Conservation (phyloP, 306 rosid species). For the Castanea mollissima region DNA sequence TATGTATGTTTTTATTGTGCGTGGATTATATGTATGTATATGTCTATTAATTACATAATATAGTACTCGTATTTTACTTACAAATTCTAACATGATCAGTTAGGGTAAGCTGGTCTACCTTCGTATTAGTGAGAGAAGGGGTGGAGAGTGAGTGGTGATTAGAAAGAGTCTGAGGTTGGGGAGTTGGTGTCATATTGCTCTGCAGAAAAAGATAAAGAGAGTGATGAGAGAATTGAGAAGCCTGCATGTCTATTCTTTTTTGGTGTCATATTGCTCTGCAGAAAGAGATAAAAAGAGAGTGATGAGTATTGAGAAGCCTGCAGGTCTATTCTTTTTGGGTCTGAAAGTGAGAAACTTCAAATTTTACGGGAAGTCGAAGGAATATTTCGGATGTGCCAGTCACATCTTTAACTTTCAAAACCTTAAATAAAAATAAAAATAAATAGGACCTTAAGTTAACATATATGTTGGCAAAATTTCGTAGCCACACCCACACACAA, state of each 20-base stretch:
- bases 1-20: no score
- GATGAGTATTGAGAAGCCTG: constrained; percentile 36
- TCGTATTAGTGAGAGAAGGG: constrained; percentile 1
- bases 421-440: neutral
- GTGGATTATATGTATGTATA: no score
- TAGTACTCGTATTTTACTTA: no score
- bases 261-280: constrained; percentile 25
- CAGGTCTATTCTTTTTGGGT: constrained; percentile 25
- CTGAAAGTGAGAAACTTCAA: constrained; percentile 30
- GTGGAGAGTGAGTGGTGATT: constrained; percentile 36
- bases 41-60: no score
- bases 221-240: constrained; percentile 30
- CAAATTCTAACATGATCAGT: no score
- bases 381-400: constrained; percentile 58
- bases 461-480: no score
- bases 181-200: constrained; percentile 62
- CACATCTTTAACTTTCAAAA: constrained; percentile 55
- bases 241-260: constrained; percentile 29
- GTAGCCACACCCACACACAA: no score
- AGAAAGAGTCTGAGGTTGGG: constrained; percentile 63
- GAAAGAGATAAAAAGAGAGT: constrained; percentile 26
- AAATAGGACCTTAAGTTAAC: no score
- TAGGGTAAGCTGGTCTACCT: no score
- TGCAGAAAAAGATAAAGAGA: constrained; percentile 31
- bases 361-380: constrained; percentile 84